phyloP scores from a whole-genome alignment of 345 rosid species.

The Eucalyptus tenuipes region DNA sequence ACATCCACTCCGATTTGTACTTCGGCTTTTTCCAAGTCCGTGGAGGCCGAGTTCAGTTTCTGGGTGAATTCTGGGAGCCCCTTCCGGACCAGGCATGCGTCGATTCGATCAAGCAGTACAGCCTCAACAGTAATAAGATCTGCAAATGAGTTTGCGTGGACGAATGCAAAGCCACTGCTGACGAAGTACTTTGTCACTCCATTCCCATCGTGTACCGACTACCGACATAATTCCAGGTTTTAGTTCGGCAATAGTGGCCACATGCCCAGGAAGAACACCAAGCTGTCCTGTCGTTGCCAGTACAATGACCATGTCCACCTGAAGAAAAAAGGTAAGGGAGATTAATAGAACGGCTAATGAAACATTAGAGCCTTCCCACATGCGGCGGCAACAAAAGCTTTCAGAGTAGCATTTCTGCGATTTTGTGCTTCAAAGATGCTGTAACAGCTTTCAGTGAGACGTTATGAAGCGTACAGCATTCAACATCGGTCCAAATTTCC shows the following conservation, averaged over 20 bases:
- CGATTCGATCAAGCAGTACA: constrained; percentile 64
- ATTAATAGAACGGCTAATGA: background rate
- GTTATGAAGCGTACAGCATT: background rate
- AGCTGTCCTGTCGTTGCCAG: constrained; percentile 90
- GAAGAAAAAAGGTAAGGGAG: background rate
- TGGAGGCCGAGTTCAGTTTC: constrained; percentile 67
- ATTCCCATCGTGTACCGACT: constrained; percentile 72
- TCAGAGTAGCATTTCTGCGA: background rate
- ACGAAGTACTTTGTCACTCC: constrained; percentile 58
- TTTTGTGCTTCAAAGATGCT: background rate
- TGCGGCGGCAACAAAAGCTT: background rate
- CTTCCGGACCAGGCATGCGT: constrained; percentile 65
- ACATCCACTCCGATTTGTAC: constrained; percentile 53
- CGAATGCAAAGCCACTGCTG: constrained; percentile 82
- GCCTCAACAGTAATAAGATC: constrained; percentile 80
- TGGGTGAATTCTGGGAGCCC: constrained; percentile 80
- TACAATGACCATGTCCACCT: constrained; percentile 96
- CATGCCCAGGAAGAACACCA: constrained; percentile 93
- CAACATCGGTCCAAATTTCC: background rate
- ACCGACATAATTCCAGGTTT: constrained; percentile 72
- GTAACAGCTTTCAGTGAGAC: background rate
- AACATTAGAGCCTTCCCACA: background rate
- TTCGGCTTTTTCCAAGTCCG: constrained; percentile 75
- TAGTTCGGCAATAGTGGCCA: constrained; percentile 84
- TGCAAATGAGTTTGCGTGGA: constrained; percentile 79